A percentile compares a stretch with the other conserved stretches of the same genome.
These are phyloP conservation scores for Pseudogymnoascus verrucosus DNA, from an alignment of 2,329 filamentous ascomycete species.

Conservation along the genomic window DNA sequence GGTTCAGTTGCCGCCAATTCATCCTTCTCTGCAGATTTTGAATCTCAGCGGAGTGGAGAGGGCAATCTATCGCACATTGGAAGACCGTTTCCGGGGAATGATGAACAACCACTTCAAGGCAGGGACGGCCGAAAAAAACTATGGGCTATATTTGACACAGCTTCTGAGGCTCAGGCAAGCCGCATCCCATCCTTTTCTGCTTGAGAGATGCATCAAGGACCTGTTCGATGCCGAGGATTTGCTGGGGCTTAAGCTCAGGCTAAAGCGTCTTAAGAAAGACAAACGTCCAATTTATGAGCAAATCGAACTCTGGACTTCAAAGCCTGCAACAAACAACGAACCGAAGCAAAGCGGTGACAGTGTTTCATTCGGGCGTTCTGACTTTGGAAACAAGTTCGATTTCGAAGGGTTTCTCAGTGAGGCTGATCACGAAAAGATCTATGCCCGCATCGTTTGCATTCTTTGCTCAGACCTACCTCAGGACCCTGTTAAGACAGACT, in stretches of 20 bases:
- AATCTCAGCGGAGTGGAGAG: slow-evolving; percentile 45
- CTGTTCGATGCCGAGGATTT: slow-evolving; percentile 25
- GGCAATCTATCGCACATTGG: slow-evolving; percentile 45
- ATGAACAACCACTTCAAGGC: slow-evolving; percentile 21
- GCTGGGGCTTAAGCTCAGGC: slow-evolving; percentile 11
- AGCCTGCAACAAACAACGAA: not conserved
- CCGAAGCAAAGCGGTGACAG: not conserved
- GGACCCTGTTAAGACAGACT: not conserved
- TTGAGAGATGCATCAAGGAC: slow-evolving; percentile 25
- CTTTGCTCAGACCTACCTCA: not conserved
- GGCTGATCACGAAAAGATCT: not conserved
- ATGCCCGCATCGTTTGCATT: not conserved
- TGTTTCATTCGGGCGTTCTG: not conserved
- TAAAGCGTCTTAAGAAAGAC: slow-evolving; percentile 11
- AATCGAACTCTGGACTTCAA: slow-evolving; percentile 21
- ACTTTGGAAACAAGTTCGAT: not conserved
- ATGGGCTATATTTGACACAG: slow-evolving; percentile 24
- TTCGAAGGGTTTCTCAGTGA: not conserved
- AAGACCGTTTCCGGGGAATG: slow-evolving; percentile 23
- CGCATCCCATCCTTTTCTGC: slow-evolving; percentile 26
- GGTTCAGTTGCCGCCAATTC: slow-evolving; percentile 43
- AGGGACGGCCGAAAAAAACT: slow-evolving; percentile 18
- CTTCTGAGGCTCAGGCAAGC: slow-evolving; percentile 27
- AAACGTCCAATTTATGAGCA: slow-evolving; percentile 23
- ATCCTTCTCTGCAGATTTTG: slow-evolving; percentile 34